phyloP scores from a whole-genome alignment of 257 asterid species.

The Dorcoceras hygrometricum region DNA sequence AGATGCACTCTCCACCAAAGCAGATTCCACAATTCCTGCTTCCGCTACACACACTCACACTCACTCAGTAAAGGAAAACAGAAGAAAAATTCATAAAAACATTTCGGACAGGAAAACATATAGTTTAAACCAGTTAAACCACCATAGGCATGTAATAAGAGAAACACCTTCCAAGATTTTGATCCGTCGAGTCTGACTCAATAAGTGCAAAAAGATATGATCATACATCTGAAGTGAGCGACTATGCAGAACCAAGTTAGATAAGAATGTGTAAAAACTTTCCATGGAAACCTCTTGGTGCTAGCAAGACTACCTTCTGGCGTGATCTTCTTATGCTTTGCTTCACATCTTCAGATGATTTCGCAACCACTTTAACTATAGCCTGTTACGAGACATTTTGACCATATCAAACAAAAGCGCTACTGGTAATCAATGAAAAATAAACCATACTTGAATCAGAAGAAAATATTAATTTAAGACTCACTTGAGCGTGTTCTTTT shows the following conservation, averaged over 20 bases:
- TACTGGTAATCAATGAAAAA: constrained; percentile 21
- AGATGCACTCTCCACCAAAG: constrained; percentile 2
- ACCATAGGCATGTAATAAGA: background rate
- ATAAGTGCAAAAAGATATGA: background rate
- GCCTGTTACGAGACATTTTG: constrained; percentile 52
- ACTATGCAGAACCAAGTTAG: too few species aligned
- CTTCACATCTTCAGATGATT: constrained; percentile 91
- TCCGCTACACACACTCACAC: background rate
- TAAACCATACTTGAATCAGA: constrained; percentile 12
- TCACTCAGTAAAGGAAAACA: too few species aligned
- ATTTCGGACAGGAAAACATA: background rate
- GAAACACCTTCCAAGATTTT: background rate
- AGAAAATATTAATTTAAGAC: constrained; percentile 23
- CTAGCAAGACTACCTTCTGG: constrained; percentile 59
- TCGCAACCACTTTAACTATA: constrained; percentile 80
- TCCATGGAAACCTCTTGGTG: background rate
- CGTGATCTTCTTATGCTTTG: constrained; percentile 94
- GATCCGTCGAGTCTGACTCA: background rate
- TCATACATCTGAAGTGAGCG: background rate
- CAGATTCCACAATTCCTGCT: background rate
- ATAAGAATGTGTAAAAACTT: too few species aligned
- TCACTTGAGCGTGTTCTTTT: constrained; percentile 91
- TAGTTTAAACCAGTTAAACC: background rate
- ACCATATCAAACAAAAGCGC: background rate
- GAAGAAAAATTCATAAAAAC: background rate